Base-by-base conservation (phyloP, 148 eudicot genomes). In the Beta vulgaris region DNA sequence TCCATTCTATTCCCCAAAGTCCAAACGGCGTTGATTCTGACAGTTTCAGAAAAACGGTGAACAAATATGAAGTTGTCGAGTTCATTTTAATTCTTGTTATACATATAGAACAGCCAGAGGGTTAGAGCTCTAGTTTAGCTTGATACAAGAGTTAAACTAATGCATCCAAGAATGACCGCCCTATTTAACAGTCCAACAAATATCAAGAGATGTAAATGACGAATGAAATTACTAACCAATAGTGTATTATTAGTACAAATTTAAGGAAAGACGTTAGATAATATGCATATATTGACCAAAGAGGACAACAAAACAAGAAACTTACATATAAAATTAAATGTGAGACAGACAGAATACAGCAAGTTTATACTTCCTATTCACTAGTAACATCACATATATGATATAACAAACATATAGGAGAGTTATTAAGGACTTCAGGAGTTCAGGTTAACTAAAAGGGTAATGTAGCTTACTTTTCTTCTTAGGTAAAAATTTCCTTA, bases 391-490 rank as follows among this genome's bases (percentile, higher is more conserved):
- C n/a, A n/a, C n/a, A n/a, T n/a, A n/a, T n/a, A n/a, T n/a, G n/a
- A n/a, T 48, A 48, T 13, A 12, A 36, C 35, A n/a, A n/a, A 43
- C 46, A 31, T 21, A 25, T 7, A 1, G 18, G 11, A n/a, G 3
- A 54, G 0, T 54, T 7, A 21, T 51, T n/a, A 54, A 54, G 29
- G n/a, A n/a, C n/a, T n/a, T n/a, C n/a, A n/a, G n/a, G n/a, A n/a
- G n/a, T n/a, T n/a, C n/a, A n/a, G n/a, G 26, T 54, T n/a, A 54
- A 54, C 14, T 21, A 57, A 55, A 14, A 39, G 34, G 1, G 19
- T 29, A 28, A 57, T 55, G 75, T 19, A 36, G 21, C 76, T 73
- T 42, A 73, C 66, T 18, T 10, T 39, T 57, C 42, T 32, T 63
- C 32, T 15, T 62, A 6, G 37, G 19, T 12, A 32, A 10, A 61